These are phyloP conservation scores for Fusarium irregulare DNA, from an alignment of 2,329 filamentous ascomycete genomes.

Conservation along the genomic window DNA sequence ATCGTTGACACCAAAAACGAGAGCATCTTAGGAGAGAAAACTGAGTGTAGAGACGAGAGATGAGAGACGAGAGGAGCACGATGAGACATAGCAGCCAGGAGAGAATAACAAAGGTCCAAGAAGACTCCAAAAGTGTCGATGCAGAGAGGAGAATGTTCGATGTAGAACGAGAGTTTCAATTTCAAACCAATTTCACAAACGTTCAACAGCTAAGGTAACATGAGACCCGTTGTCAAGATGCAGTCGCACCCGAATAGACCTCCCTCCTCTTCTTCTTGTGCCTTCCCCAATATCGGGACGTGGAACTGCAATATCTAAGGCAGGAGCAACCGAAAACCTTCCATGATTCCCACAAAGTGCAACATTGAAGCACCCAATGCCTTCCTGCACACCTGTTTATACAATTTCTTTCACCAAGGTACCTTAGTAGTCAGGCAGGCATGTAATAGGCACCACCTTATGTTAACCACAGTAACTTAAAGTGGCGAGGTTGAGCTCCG, in stretches of 20 bases:
- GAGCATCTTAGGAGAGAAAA: slow-evolving; percentile 21
- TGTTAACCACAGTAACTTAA: not conserved
- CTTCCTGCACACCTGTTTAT: not conserved
- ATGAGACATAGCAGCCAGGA: slow-evolving; percentile 4
- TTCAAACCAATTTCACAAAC: slow-evolving; percentile 22
- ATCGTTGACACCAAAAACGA: not conserved
- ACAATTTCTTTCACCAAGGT: not conserved
- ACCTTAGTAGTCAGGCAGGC: not conserved
- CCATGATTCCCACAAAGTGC: not conserved
- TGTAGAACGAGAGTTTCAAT: slow-evolving; percentile 31
- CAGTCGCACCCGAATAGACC: slow-evolving; percentile 6
- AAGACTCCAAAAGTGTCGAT: slow-evolving; percentile 35
- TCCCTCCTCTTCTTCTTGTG: not conserved
- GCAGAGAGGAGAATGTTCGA: slow-evolving; percentile 8
- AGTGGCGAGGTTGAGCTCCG: slow-evolving; percentile 2
- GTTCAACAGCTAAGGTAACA: not conserved
- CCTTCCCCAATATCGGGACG: not conserved
- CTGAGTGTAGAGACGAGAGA: not conserved
- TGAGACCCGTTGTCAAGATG: slow-evolving; percentile 7
- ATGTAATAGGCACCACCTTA: no score
- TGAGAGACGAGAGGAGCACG: not conserved
- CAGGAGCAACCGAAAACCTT: not conserved
- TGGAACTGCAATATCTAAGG: slow-evolving; percentile 6
- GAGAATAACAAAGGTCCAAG: slow-evolving; percentile 32
- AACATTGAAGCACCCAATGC: not conserved